These are phyloP conservation scores for Gymnopilus dilepis DNA, from an alignment of 768 basidiomycete species.

Conservation along the genomic window DNA sequence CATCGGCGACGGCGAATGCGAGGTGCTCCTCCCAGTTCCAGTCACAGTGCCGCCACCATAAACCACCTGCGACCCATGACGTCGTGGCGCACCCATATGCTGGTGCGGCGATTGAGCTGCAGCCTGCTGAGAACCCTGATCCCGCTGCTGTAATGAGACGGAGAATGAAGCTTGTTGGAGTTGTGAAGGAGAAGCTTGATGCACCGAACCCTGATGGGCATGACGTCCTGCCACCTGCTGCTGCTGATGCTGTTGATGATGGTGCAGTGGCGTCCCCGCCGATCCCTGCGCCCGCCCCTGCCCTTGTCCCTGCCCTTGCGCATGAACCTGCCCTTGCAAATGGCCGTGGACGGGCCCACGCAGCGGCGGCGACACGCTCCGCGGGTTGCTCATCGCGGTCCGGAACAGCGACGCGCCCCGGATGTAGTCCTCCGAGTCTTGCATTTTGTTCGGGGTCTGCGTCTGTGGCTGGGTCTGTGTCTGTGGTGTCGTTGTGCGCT, in stretches of 20 bases:
- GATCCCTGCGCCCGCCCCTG: too few relatives aligned
- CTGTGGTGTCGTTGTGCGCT: not conserved
- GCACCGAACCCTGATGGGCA: too few relatives aligned
- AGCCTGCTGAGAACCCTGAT: not conserved
- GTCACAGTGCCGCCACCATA: too few relatives aligned
- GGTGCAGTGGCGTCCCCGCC: too few relatives aligned
- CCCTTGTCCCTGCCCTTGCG: too few relatives aligned
- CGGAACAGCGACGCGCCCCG: constrained; percentile 38
- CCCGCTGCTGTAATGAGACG: too few relatives aligned
- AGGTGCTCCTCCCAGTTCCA: constrained; percentile 13
- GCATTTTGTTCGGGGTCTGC: not conserved
- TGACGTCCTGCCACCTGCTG: too few relatives aligned
- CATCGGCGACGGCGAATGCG: constrained; percentile 20
- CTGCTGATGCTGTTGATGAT: too few relatives aligned
- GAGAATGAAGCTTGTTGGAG: not conserved
- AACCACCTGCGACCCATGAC: not conserved
- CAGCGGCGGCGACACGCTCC: constrained; percentile 22
- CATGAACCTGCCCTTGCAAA: too few relatives aligned
- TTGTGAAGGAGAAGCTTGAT: too few relatives aligned
- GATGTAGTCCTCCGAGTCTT: constrained; percentile 21
- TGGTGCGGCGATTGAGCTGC: not conserved
- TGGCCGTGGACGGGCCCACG: too few relatives aligned
- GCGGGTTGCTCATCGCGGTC: constrained; percentile 31
- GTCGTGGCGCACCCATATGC: not conserved
- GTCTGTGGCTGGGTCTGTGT: not conserved